These are phyloP conservation scores for Pythium scleroteichum DNA, from an alignment of 352 stramenopile genomes.

Conservation along the genomic window DNA sequence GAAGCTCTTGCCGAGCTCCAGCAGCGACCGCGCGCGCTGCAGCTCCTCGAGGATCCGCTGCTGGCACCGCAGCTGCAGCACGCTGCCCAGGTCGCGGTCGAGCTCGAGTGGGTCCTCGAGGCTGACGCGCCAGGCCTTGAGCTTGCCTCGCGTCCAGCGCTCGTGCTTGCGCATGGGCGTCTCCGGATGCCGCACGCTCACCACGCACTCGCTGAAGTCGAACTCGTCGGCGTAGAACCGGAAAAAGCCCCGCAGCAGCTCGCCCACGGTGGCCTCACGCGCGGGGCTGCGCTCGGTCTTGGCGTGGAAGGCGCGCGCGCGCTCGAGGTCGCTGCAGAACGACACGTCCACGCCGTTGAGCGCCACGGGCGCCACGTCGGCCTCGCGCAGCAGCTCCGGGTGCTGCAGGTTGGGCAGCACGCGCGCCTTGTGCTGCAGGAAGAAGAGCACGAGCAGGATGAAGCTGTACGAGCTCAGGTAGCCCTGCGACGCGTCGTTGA, in stretches of 20 bases:
- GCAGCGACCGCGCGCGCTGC: conserved; percentile 50
- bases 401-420: conserved; percentile 96
- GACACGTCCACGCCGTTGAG: conserved; percentile 71
- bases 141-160: conserved; percentile 48
- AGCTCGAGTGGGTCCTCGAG: conserved; percentile 86
- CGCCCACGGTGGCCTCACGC: conserved; percentile 35
- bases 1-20: conserved; percentile 56
- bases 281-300: no score
- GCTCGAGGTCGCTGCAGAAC: conserved; percentile 52
- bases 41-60: conserved; percentile 66
- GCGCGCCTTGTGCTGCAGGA: conserved; percentile 82
- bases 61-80: conserved; percentile 70
- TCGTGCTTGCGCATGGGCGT: conserved; percentile 41
- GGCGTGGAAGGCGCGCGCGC: conserved; percentile 27
- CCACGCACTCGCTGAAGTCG: conserved; percentile 93
- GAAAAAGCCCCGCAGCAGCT: conserved; percentile 95
- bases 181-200: conserved; percentile 85
- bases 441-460: conserved; percentile 97
- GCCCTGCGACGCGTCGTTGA: conserved; percentile 96
- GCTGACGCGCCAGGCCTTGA: conserved; percentile 80
- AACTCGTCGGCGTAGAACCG: conserved; percentile 96
- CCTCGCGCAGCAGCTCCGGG: conserved; percentile 45
- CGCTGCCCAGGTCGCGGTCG: conserved; percentile 74
- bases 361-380: conserved; percentile 33
- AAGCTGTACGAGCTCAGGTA: conserved; percentile 99